Evolutionary conservation across 345 rosid species (phyloP), one percentile per base, ranked within the genome.

Genomic region (Toxicodendron radicans): DNA sequence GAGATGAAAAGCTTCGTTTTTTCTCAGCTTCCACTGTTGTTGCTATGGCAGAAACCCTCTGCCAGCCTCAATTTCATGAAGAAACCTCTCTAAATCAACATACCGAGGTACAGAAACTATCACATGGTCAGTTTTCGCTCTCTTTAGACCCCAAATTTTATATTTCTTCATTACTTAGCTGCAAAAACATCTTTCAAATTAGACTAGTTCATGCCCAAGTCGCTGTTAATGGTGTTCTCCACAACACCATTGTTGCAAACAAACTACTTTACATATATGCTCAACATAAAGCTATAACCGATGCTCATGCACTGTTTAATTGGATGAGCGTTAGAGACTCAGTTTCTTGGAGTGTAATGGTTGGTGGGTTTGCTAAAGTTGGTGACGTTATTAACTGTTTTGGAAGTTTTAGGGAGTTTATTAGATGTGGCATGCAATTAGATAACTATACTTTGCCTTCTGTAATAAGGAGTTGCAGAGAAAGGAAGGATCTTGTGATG

Each of bases 321-420:
- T 65, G 75, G 51, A 87, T 90, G 93, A 61, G 17, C 6, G 79
- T 76, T 64, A 87, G 73, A 78, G 87, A 88, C 62, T 27, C 86
- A 0, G 78, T 85, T 68, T 83, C 95, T 67, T 92, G 97, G 95
- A 90, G 84, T 66, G 80, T 85, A 43, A 86, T 89, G 86, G 78
- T 92, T 73, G 91, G 87, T 75, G 91, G 93, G 71, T 83, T 82
- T 58, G 83, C 87, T 38, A 88, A 81, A 74, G 79, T 35, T 27
- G 86, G 90, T 20, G 92, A 92, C 68, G 77, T 62, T 73, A 10
- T 46, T 5, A 78, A 59, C 46, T 87, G 92, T 80, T 80, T 81
- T 52, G 66, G 73, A 66, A 85, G 86, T 80, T 92, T 92, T 58
- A 77, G 85, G 72, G 80, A 86, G 77, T 75, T 90, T 65, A 52